phyloP scores from a whole-genome alignment of 2,329 filamentous ascomycete species.

The Graphilbum ipis-grandicollis region DNA sequence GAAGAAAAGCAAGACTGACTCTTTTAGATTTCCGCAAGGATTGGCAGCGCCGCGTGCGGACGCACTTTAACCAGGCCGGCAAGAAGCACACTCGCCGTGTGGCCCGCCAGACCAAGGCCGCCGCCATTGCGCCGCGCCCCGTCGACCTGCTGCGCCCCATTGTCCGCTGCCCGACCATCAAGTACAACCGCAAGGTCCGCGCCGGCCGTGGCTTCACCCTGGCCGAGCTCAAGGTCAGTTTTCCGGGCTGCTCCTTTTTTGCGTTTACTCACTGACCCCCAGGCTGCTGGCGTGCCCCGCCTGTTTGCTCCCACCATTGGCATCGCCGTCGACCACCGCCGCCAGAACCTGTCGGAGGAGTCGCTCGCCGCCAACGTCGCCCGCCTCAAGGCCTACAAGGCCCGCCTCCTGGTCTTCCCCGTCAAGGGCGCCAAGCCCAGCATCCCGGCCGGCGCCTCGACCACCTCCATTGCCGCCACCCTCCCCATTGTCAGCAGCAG shows the following conservation, averaged over 20 bases:
- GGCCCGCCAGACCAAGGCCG: constrained; percentile 87
- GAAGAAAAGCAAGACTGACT: too few relatives aligned
- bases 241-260: background rate
- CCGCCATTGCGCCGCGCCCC: constrained; percentile 84
- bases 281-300: constrained; percentile 93
- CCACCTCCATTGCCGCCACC: constrained; percentile 34
- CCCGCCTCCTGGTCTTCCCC: constrained; percentile 93
- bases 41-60: constrained; percentile 97
- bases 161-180: constrained; percentile 94
- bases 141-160: constrained; percentile 93
- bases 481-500: constrained; percentile 59
- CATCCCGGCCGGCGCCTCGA: constrained; percentile 63
- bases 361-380: constrained; percentile 86
- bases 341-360: constrained; percentile 94
- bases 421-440: constrained; percentile 91
- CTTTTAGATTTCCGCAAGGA: constrained; percentile 91
- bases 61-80: constrained; percentile 99
- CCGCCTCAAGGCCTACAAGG: constrained; percentile 95
- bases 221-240: constrained; percentile 85
- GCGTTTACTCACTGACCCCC: background rate
- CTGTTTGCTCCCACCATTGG: constrained; percentile 91
- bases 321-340: constrained; percentile 91
- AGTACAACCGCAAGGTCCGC: constrained; percentile 97
- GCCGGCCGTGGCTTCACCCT: constrained; percentile 96
- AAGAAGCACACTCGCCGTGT: constrained; percentile 87